These are phyloP conservation scores for Vairimorpha necatrix DNA, from an alignment of 371 early-diverging fungal species.

Conservation along the genomic window DNA sequence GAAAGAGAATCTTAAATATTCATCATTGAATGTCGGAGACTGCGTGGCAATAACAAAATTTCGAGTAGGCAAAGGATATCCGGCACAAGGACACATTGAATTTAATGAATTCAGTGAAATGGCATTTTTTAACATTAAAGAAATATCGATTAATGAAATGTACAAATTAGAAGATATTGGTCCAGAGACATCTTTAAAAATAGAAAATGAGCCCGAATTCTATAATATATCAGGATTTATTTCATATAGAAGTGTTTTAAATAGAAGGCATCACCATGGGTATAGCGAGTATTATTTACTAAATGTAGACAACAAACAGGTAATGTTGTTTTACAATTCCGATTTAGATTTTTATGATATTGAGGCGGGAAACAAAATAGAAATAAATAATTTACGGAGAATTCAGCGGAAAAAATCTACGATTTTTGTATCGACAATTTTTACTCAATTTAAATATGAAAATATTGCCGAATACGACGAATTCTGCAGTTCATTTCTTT, in stretches of 20 bases:
- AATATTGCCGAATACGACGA: not conserved
- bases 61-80: slow-evolving; percentile 35
- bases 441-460: slow-evolving; percentile 50
- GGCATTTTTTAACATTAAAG: slow-evolving; percentile 43
- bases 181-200: not conserved
- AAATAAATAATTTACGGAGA: slow-evolving; percentile 50
- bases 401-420: slow-evolving; percentile 34
- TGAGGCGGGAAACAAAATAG: slow-evolving; percentile 39
- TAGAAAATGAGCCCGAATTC: not conserved
- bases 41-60: slow-evolving; percentile 40
- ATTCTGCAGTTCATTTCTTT: not conserved
- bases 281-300: slow-evolving; percentile 52
- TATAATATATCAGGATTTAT: slow-evolving; percentile 42
- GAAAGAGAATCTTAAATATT: slow-evolving; percentile 55
- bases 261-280: slow-evolving; percentile 24
- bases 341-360: slow-evolving; percentile 44
- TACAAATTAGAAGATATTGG: not conserved
- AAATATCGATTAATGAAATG: slow-evolving; percentile 41
- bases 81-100: slow-evolving; percentile 16
- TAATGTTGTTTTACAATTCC: slow-evolving; percentile 57
- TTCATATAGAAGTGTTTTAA: slow-evolving; percentile 48
- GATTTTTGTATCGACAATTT: slow-evolving; percentile 61
- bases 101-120: slow-evolving; percentile 56
- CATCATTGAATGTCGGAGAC: slow-evolving; percentile 55
- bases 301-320: slow-evolving; percentile 32